Evolutionary conservation across 768 basidiomycete genomes (phyloP), one percentile per base, ranked within the genome.

Genomic region (Suillus subaureus): DNA sequence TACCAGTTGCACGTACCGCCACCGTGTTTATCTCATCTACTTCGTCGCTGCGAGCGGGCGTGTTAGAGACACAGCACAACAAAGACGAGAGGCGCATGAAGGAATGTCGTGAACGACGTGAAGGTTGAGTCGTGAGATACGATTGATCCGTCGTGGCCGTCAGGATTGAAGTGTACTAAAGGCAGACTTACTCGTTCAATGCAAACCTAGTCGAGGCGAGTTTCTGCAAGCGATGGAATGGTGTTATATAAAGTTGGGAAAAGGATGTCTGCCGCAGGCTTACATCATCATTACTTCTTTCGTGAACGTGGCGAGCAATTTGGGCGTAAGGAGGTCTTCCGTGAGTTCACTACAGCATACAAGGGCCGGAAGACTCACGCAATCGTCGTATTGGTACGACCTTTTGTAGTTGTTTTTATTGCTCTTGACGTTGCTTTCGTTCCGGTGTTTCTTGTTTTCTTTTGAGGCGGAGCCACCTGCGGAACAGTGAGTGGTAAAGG

Each of bases 41-140:
- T 66, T 81, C 82, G 71, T 86, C 82, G 72, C 86, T 87, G 78
- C 81, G 78, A 70, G 78, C 72, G 76, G 79, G 77, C 71, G 79
- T 75, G 79, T 85, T 80, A 84, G 88, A 85, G 77, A 81, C 81
- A 74, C 87, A 91, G 77, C 89, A 90, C 74, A 89, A 75, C 47
- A 90, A 75, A 69, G 84, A 85, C 70, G 81, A 83, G 74, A 89
- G 78, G 76, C 74, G 82, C 90, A 92, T 91, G 84, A 66, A 71
- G 73, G 77, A 69, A 74, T 66, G 75, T 75, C 69, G 75, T 70
- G 65, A 69, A 72, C 55, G 70, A 56, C 28, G 67, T 63, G 39
- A 64, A 54, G 33, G 26, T 60, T 56, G 42, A 33, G 47, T 61
- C 47, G 64, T 68, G 40, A 61, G 33, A 45, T 61, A 51, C 37